Conservation (phyloP, 345 rosid species). For the Pugionium dolabratum region DNA sequence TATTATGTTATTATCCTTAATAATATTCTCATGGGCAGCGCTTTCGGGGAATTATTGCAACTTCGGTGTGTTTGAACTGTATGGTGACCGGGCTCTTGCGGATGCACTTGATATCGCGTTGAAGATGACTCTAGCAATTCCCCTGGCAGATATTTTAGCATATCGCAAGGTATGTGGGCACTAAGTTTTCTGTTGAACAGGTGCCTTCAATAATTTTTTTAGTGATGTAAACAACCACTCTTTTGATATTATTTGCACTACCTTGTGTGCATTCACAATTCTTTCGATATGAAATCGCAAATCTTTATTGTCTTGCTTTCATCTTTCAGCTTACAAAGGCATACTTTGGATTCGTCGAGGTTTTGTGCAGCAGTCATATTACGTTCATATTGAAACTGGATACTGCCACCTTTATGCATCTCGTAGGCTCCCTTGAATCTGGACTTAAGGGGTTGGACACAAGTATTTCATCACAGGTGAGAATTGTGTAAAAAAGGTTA, state of each 20-base stretch:
- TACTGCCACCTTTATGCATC: conserved; percentile 84
- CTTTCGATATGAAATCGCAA: not conserved
- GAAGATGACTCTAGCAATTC: conserved; percentile 90
- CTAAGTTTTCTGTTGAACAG: conserved; percentile 1
- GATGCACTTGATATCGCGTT: conserved; percentile 90
- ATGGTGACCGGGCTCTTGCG: conserved; percentile 96
- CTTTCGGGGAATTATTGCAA: conserved; percentile 92
- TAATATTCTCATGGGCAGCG: conserved; percentile 55
- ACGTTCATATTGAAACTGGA: conserved; percentile 75
- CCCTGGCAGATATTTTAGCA: conserved; percentile 88
- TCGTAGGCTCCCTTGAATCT: conserved; percentile 92
- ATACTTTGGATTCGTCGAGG: conserved; percentile 93
- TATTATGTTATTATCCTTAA: conserved; percentile 8
- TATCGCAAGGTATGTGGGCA: conserved; percentile 68
- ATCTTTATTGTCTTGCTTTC: conserved; percentile 14
- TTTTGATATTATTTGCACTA: not conserved
- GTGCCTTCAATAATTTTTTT: conserved; percentile 2
- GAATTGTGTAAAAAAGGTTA: conserved; percentile 28
- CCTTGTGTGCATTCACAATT: not conserved
- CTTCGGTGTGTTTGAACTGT: conserved; percentile 95
- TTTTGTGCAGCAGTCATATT: conserved; percentile 77
- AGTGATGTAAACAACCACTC: not conserved
- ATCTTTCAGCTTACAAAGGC: conserved; percentile 89
- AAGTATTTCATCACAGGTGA: conserved; percentile 88
- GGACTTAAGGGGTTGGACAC: conserved; percentile 95